phyloP scores from a whole-genome alignment of 495 filamentous ascomycete species.

The Penicillium flavigenum region DNA sequence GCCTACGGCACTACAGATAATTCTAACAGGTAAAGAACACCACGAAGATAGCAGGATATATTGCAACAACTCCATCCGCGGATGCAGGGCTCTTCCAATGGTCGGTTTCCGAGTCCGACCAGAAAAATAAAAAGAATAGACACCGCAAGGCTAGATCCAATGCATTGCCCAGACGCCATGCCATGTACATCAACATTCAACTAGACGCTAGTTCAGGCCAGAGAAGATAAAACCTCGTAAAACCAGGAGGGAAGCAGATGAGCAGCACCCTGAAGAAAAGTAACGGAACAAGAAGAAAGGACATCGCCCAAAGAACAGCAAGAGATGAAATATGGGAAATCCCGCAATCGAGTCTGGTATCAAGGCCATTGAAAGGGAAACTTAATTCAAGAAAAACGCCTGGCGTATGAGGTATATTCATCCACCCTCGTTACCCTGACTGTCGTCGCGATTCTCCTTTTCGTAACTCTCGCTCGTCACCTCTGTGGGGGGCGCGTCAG shows the following conservation, averaged over 20 bases:
- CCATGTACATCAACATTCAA: slow-evolving; percentile 2
- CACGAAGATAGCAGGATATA: slow-evolving; percentile 23
- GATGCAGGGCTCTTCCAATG: slow-evolving; percentile 3
- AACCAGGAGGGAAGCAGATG: slow-evolving; percentile 9
- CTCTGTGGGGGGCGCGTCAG: slow-evolving; percentile 16
- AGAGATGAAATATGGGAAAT: slow-evolving; percentile 13
- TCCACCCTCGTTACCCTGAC: slow-evolving; percentile 28
- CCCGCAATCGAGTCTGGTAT: slow-evolving; percentile 41
- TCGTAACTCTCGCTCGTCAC: slow-evolving; percentile 31
- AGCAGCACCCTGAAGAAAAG: slow-evolving; percentile 13
- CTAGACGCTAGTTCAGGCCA: slow-evolving; percentile 7
- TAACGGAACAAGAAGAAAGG: slow-evolving; percentile 10
- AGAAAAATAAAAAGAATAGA: slow-evolving; percentile 16
- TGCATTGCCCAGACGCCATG: slow-evolving; percentile 32
- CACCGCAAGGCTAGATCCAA: slow-evolving; percentile 21
- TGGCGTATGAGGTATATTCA: slow-evolving; percentile 22
- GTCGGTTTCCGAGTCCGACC: slow-evolving; percentile 14
- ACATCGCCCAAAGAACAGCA: slow-evolving; percentile 7
- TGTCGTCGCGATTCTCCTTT: slow-evolving; percentile 41
- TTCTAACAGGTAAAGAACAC: slow-evolving; percentile 10
- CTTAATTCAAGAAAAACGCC: slow-evolving; percentile 18
- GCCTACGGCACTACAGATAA: slow-evolving; percentile 4
- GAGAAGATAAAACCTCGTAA: slow-evolving; percentile 2
- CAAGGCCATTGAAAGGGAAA: slow-evolving; percentile 37
- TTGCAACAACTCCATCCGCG: slow-evolving; percentile 19